Base-by-base conservation (phyloP, 1,284 basidiomycete genomes). In the Abortiporus biennis region DNA sequence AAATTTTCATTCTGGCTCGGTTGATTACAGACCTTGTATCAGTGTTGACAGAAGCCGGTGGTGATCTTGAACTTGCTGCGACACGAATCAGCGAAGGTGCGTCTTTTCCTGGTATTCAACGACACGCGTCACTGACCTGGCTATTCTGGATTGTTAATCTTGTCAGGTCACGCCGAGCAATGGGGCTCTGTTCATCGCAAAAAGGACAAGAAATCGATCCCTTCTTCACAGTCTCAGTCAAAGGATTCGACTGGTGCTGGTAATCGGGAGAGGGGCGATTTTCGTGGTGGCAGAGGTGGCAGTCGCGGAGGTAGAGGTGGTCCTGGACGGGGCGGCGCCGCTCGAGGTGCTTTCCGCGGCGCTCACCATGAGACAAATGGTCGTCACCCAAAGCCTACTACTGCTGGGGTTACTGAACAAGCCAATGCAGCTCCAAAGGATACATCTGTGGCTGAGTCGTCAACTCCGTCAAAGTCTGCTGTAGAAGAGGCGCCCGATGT, bases 131-230 rank as follows among this genome's bases (percentile, higher is more conserved):
- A n/a, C n/a, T n/a, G n/a, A n/a, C n/a, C n/a, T n/a, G n/a, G n/a
- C n/a, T n/a, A n/a, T n/a, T n/a, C n/a, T n/a, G n/a, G n/a, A n/a
- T n/a, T n/a, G n/a, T n/a, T n/a, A n/a, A n/a, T n/a, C 19, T 25
- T 19, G 25, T 11, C 57, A 92, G 90, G 90, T 55, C 74, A 74
- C 51, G 85, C 75, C 34, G 77, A 84, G 61, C 88, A 88, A 63
- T 94, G 91, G 87, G 88, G 80, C 35, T 80, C 86, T 36, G 90
- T 92, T 50, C 81, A 80, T 53, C 80, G 78, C 62, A 93, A 92
- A 78, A 93, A 91, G 71, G 83, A 88, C 60, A 91, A 90, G 72
- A 87, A 85, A 54, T 32, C 62, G 1, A 23, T 52, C 29, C 43
- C 52, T 50, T 45, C 46, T 53, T 50, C 54, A 64, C 64, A 47